Base-by-base conservation (phyloP, 805 yeast species). In the Saccharomycopsis malanga region DNA sequence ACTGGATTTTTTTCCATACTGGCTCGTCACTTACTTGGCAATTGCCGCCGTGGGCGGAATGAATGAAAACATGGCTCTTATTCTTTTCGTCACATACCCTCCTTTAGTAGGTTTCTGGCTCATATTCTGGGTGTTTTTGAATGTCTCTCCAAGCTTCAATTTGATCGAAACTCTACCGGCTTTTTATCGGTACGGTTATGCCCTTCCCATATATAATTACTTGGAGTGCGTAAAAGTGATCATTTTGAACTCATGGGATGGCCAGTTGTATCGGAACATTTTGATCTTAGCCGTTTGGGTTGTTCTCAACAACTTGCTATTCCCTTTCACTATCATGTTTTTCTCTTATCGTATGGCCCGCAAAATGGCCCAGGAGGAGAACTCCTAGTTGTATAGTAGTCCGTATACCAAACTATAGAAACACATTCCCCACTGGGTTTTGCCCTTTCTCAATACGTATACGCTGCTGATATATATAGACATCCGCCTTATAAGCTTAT, bases 101-200 rank as follows among this genome's bases (percentile, higher is more conserved):
- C 86, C 87, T n/a, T 44, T 71, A 35, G 57, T 81, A 49, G 88
- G 88, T 0, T 77, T 80, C 58, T 80, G 86, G 85, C 58, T 82
- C 52, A 65, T 81, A 43, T 73, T 76, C 57, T 81, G 83, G 73
- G 89, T 84, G 51, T 71, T 85, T 49, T 41, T 71, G 34, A 85
- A 85, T 58, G 77, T 83, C 43, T 67, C 88, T 1, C 80, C 88
- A 21, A 74, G 87, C 1, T 83, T 83, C 57, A 63, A 77, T 14
- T 82, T 91, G 7, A 60, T 83, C 56, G 84, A 74, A 2, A 63
- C 81, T 46, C 67, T 72, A 23, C 76, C 81, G 3, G 53, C 60
- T n/a, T 70, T 84, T 53, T 83, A 67, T 64, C 64, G 80, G 48
- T 79, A 72, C 59, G 85, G 87, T 15, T 80, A 80, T 56, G 82